Evolutionary conservation across 257 asterid genomes (phyloP).

Genomic region (Handroanthus guayacan): DNA sequence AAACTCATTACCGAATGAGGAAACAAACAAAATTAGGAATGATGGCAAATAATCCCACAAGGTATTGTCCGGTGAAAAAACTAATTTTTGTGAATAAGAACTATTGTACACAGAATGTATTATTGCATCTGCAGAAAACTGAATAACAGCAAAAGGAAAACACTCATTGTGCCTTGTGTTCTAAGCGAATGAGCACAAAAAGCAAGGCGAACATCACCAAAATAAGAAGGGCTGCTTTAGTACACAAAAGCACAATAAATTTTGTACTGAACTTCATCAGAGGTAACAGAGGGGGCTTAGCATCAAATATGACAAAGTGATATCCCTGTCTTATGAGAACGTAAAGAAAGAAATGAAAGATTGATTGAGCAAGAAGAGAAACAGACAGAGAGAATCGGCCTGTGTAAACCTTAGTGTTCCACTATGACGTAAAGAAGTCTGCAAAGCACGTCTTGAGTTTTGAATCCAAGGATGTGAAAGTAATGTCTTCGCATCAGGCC

Average conservation of each 20-base stretch:
- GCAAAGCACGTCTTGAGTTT: conserved; percentile 95
- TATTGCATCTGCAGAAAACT: neutral
- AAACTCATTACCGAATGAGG: neutral
- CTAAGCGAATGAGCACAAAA: neutral
- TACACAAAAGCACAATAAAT: neutral
- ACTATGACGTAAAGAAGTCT: conserved; percentile 84
- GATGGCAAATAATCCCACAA: neutral
- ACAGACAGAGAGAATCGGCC: conserved; percentile 3
- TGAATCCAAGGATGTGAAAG: conserved; percentile 99
- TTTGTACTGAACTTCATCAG: neutral
- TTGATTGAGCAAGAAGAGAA: neutral
- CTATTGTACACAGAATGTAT: neutral
- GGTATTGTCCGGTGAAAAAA: neutral
- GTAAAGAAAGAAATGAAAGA: neutral
- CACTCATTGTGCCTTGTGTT: neutral
- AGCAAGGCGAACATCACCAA: neutral
- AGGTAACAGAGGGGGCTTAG: neutral
- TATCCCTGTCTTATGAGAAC: conserved; percentile 19
- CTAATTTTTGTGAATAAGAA: neutral
- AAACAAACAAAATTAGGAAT: conserved; percentile 5
- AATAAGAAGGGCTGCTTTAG: conserved; percentile 9
- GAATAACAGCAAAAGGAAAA: neutral
- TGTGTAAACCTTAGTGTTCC: conserved; percentile 71
- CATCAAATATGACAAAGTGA: neutral
- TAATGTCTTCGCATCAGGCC: conserved; percentile 97